Conservation (phyloP, 2,329 filamentous ascomycete species). For the Hypoxylon sp. region DNA sequence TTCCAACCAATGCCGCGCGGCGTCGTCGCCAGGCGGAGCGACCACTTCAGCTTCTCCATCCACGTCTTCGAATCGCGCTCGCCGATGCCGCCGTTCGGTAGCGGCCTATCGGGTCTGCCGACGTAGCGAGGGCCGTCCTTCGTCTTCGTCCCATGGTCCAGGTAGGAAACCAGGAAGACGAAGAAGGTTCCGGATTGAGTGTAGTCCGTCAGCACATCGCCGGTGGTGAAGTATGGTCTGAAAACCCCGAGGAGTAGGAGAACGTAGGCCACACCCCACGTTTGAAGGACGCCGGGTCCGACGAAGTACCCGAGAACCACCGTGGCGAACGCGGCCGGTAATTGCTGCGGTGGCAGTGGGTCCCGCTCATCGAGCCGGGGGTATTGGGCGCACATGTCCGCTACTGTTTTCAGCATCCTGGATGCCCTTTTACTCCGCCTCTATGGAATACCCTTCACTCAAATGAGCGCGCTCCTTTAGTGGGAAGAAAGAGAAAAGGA, state of each 20-base stretch:
- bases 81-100: slow-evolving; percentile 4
- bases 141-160: slow-evolving; percentile 14
- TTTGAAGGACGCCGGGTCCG: slow-evolving; percentile 16
- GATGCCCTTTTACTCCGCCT: neutral
- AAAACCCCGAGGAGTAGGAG: slow-evolving; percentile 8
- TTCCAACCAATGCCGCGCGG: slow-evolving; percentile 41
- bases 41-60: slow-evolving; percentile 31
- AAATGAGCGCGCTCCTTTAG: neutral
- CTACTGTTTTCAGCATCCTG: slow-evolving; percentile 19
- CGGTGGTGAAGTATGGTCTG: slow-evolving; percentile 31
- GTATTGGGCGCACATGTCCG: slow-evolving; percentile 15
- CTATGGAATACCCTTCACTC: neutral
- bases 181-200: slow-evolving; percentile 2
- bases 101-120: slow-evolving; percentile 11
- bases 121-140: slow-evolving; percentile 24
- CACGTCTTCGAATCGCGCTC: slow-evolving; percentile 23
- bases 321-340: slow-evolving; percentile 2
- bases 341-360: slow-evolving; percentile 24
- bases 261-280: neutral
- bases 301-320: slow-evolving; percentile 20
- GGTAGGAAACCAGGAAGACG: slow-evolving; percentile 11
- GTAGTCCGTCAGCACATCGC: slow-evolving; percentile 31
- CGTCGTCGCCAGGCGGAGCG: slow-evolving; percentile 16
- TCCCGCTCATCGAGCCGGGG: slow-evolving; percentile 27
- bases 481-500: neutral